phyloP scores from a whole-genome alignment of 768 basidiomycete genomes.

The Rhizopogon vinicolor region DNA sequence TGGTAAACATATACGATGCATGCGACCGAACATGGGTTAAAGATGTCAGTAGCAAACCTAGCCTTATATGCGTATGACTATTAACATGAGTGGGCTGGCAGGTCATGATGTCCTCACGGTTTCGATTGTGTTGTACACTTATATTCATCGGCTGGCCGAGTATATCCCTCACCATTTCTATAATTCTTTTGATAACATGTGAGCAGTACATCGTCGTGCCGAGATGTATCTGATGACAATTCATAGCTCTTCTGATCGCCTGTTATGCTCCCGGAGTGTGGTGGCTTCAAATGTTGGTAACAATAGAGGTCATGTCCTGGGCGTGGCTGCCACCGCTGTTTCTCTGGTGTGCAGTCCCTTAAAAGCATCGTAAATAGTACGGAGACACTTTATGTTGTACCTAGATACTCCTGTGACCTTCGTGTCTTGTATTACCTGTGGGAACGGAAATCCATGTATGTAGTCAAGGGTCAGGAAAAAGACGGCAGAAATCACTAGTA shows the following conservation, averaged over 20 bases:
- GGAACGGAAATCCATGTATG: too few relatives aligned
- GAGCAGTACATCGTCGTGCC: neutral
- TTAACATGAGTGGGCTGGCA: neutral
- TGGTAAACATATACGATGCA: neutral
- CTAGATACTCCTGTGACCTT: too few relatives aligned
- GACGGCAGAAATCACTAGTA: too few relatives aligned
- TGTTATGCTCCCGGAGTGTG: neutral
- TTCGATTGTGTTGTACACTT: neutral
- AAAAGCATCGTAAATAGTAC: neutral
- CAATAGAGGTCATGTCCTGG: neutral
- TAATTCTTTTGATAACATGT: neutral
- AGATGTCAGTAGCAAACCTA: neutral
- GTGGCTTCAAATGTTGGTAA: neutral
- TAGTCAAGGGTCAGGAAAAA: too few relatives aligned
- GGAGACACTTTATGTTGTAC: neutral
- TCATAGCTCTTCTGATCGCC: neutral
- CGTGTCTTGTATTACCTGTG: too few relatives aligned
- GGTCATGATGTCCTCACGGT: too few relatives aligned
- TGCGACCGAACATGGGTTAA: neutral
- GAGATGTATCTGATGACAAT: neutral
- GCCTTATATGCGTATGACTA: neutral
- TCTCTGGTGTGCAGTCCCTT: neutral
- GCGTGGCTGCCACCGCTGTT: neutral
- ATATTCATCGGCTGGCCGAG: neutral
- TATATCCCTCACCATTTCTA: neutral